phyloP scores from a whole-genome alignment of 139 green algal species.

The Diplosphaera chodatii region DNA sequence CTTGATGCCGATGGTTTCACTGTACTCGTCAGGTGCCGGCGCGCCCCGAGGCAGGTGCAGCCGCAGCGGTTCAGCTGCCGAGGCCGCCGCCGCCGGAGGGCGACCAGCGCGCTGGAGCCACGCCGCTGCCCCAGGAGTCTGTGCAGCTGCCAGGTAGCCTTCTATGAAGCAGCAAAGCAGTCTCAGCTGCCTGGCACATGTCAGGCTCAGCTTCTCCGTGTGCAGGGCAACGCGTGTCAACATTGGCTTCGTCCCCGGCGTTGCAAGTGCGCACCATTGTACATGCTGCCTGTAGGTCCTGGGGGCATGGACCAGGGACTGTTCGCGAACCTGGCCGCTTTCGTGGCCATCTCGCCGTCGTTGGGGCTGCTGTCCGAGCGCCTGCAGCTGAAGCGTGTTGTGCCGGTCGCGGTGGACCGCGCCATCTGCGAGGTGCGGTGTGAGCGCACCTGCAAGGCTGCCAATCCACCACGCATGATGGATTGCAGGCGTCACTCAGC shows the following conservation, averaged over 20 bases:
- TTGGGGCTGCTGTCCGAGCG: conserved; percentile 60
- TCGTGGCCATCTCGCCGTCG: conserved; percentile 61
- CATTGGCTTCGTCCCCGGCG: too few relatives aligned
- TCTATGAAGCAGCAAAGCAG: too few relatives aligned
- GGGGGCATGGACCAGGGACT: conserved; percentile 35
- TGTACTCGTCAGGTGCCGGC: too few relatives aligned
- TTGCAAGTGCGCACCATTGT: too few relatives aligned
- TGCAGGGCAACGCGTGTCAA: too few relatives aligned
- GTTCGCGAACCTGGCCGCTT: conserved; percentile 56
- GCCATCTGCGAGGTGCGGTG: conserved; percentile 56
- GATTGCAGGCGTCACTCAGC: too few relatives aligned
- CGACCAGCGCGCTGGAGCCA: conserved; percentile 12
- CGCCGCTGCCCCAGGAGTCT: conserved; percentile 8
- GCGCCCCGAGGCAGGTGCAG: not conserved
- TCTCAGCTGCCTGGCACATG: too few relatives aligned
- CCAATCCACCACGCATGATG: too few relatives aligned
- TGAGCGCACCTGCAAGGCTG: too few relatives aligned
- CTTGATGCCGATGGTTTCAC: too few relatives aligned
- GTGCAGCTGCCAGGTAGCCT: conserved; percentile 2
- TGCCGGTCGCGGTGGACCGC: conserved; percentile 82
- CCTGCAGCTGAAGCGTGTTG: conserved; percentile 70
- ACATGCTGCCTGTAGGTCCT: conserved; percentile 9
- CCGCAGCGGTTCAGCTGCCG: conserved; percentile 8
- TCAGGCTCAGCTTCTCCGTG: too few relatives aligned
- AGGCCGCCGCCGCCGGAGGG: conserved; percentile 8